Evolutionary conservation across 805 yeast species (phyloP), one percentile per base, ranked within the genome.

Genomic region (Ogataea neopini): DNA sequence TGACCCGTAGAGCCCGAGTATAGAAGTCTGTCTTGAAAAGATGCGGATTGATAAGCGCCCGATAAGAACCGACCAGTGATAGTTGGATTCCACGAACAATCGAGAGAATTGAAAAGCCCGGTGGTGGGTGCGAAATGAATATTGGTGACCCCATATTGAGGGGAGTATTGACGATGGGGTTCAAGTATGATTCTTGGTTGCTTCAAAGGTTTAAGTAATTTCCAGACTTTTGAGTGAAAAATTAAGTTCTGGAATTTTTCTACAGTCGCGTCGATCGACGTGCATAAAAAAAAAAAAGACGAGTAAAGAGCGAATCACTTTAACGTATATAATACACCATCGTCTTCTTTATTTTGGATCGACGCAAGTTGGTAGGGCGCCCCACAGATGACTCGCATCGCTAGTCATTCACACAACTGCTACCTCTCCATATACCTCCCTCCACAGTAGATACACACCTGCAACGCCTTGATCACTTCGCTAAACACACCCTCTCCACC

Each of bases 91-190:
- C 85, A 13, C 84, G 65, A 6, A 75, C 48, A n/a, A 80, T 68
- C 0, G 83, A 72, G 47, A 70, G 45, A 0, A 70, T 28, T 3
- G 82, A 71, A 56, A 80, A 77, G 13, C 83, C 79, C 4, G 79
- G 74, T 6, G 83, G 77, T 1, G 86, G 84, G 41, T 75, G 70
- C 2, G 83, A 74, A 10, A 80, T 67, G 57, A 80, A 80, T 13
- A 77, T 71, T 6, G 86, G 86, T 3, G 86, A 81, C 1, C 81
- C 77, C 85, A 81, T 80, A 8, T 15, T 13, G 14, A n/a, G 42
- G 14, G n/a, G 3, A 17, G 25, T 4, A 26, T 6, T 14, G 32
- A 29, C 13, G 14, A n/a, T n/a, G n/a, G n/a, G n/a, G n/a, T n/a
- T n/a, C n/a, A n/a, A n/a, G n/a, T n/a, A n/a, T n/a, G n/a, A n/a